Evolutionary conservation across 2,329 filamentous ascomycete genomes (phyloP).

Genomic region (Epichloe scottii): DNA sequence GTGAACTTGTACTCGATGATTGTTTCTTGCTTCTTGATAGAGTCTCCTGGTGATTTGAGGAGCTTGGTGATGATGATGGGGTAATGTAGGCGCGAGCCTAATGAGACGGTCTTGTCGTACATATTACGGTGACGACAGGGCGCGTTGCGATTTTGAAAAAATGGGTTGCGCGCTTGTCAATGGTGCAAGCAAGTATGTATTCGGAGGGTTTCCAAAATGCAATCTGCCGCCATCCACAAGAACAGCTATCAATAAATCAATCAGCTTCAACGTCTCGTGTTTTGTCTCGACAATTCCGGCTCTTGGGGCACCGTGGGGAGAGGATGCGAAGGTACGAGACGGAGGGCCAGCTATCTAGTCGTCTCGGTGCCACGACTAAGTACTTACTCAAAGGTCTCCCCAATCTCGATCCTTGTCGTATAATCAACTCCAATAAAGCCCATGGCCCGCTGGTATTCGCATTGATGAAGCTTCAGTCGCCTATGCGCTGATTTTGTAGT

Average conservation of each 20-base stretch:
- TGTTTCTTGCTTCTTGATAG: slow-evolving; percentile 61
- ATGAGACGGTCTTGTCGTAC: slow-evolving; percentile 31
- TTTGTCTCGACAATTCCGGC: not conserved
- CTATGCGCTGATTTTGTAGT: not conserved
- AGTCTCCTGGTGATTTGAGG: slow-evolving; percentile 61
- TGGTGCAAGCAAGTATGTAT: not conserved
- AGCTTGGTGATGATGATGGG: slow-evolving; percentile 86
- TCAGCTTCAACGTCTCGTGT: not conserved
- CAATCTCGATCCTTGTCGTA: slow-evolving; percentile 19
- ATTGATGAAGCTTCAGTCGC: not conserved
- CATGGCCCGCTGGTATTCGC: slow-evolving; percentile 19
- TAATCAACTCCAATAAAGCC: slow-evolving; percentile 18
- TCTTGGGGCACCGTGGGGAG: not conserved
- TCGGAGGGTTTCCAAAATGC: not conserved
- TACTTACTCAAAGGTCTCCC: slow-evolving; percentile 17
- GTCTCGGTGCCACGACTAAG: not conserved
- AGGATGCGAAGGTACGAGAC: not conserved
- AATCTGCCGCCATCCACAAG: not conserved
- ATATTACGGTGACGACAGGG: slow-evolving; percentile 13
- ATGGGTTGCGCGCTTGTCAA: not conserved
- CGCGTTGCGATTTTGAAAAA: not conserved
- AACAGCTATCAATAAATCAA: not conserved
- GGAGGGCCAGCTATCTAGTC: not conserved
- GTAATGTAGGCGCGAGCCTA: slow-evolving; percentile 64
- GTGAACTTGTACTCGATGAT: slow-evolving; percentile 83